phyloP scores from a whole-genome alignment of 768 basidiomycete genomes.

The Phylloporus arenicola region DNA sequence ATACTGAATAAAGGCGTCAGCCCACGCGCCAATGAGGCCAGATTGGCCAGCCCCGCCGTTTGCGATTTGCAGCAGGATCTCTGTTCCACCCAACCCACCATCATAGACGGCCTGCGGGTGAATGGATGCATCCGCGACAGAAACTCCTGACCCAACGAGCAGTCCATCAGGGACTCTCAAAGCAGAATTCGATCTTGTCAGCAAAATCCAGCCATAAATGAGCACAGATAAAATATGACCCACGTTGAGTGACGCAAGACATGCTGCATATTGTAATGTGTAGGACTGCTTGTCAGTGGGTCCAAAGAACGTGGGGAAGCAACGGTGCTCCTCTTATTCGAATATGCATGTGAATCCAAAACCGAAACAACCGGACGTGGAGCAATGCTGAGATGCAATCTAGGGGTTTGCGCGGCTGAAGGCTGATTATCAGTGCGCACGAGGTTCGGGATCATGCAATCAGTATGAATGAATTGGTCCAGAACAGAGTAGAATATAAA shows the following conservation, averaged over 20 bases:
- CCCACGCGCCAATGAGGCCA: conserved; percentile 44
- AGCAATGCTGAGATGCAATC: background rate
- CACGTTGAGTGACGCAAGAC: conserved; percentile 4
- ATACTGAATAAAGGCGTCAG: conserved; percentile 40
- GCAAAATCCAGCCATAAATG: background rate
- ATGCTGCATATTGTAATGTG: conserved; percentile 1
- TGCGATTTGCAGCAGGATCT: conserved; percentile 41
- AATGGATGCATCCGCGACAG: conserved; percentile 2
- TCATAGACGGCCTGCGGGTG: conserved; percentile 33
- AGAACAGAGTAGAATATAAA: conserved; percentile 6
- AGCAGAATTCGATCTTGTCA: conserved; percentile 1
- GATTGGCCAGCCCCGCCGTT: conserved; percentile 51
- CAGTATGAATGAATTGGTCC: conserved; percentile 3
- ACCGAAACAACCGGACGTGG: background rate
- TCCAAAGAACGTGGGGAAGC: background rate
- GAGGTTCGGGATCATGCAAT: background rate
- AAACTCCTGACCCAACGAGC: conserved; percentile 2
- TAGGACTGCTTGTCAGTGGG: background rate
- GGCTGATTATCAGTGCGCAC: background rate
- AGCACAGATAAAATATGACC: background rate
- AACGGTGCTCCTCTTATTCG: background rate
- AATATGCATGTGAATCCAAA: background rate
- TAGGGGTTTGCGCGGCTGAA: background rate
- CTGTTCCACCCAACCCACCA: conserved; percentile 32
- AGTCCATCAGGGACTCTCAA: conserved; percentile 1